Evolutionary conservation across 495 filamentous ascomycete species (phyloP), one percentile per base, ranked within the genome.

Genomic region (Thermochaetoides thermophila): DNA sequence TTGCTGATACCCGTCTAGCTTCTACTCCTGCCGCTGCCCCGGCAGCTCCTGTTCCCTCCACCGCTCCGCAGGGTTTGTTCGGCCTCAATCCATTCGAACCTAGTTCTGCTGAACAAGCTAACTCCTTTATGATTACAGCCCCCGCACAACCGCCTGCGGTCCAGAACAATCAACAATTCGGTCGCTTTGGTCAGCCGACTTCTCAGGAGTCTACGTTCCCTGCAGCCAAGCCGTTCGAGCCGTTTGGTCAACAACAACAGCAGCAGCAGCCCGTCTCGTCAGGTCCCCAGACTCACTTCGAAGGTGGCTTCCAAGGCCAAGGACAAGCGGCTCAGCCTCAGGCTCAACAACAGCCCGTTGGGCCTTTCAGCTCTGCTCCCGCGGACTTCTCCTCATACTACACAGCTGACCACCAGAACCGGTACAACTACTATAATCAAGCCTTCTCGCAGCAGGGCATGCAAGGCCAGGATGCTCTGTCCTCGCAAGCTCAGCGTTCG

Each of bases 301-400:
- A 55, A 31, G 35, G 31, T 17, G 57, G 56, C 44, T 70, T 66
- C 50, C 55, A 62, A 20, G 63, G 68, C 21, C 71, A 78, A 46
- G 64, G 68, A 26, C 82, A 84, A 46, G 55, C 64, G 11, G 67
- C 73, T 25, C 63, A 60, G 33, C 51, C 61, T 15, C 63, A 60
- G 26, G 57, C 63, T 32, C 67, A 71, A 34, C 49, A 53, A 37
- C 61, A 63, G 19, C 66, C 75, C n/a, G 58, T 59, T 34, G 70
- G 66, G 8, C 68, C 63, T 25, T 72, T 71, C 47, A 81, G 76
- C 46, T 78, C 83, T 19, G 80, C 79, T 8, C 76, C 81, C 26
- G 75, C 68, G 54, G 80, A 93, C 26, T 87, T 78, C 44, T 81
- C 81, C 13, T 76, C 77, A 1, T 92, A 93, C 61, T 89, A 94